Conservation (phyloP, 192 early-diverging fungal species). For the Dissophora ornata region DNA sequence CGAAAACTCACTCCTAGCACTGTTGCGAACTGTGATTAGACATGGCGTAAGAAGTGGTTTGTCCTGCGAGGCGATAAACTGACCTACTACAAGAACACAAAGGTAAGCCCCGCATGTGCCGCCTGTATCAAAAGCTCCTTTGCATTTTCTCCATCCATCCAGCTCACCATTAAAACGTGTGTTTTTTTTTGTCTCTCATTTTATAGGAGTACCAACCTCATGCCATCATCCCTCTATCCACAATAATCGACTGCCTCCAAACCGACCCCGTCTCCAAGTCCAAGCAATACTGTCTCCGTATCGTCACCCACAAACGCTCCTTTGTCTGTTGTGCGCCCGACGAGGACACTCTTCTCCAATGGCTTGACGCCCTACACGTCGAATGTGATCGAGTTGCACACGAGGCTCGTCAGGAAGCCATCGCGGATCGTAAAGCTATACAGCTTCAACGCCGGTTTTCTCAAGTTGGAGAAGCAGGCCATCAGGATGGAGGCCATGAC, state of each 20-base stretch:
- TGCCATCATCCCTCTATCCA: conserved; percentile 59
- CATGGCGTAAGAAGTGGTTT: conserved; percentile 74
- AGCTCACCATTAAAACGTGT: not conserved
- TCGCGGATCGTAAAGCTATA: not conserved
- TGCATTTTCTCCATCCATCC: not conserved
- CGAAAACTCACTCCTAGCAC: no score
- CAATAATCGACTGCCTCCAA: conserved; percentile 66
- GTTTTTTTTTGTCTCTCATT: not conserved
- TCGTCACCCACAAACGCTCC: conserved; percentile 64
- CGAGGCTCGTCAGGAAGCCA: conserved; percentile 24
- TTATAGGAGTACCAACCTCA: conserved; percentile 60
- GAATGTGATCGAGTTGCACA: conserved; percentile 53
- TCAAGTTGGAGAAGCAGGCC: not conserved
- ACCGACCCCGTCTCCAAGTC: conserved; percentile 64
- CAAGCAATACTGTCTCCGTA: conserved; percentile 64
- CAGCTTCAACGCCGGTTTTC: not conserved
- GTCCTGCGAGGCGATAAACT: conserved; percentile 66
- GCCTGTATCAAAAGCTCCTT: no score
- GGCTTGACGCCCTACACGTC: conserved; percentile 62
- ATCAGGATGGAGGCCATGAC: not conserved
- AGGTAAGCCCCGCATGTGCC: no score
- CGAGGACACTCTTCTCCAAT: conserved; percentile 59
- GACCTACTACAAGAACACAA: conserved; percentile 69
- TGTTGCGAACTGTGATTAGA: no score
- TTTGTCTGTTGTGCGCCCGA: conserved; percentile 63